Evolutionary conservation across 1,139 yeast genomes (phyloP).

Genomic region (Debaryomycetaceae sp.): DNA sequence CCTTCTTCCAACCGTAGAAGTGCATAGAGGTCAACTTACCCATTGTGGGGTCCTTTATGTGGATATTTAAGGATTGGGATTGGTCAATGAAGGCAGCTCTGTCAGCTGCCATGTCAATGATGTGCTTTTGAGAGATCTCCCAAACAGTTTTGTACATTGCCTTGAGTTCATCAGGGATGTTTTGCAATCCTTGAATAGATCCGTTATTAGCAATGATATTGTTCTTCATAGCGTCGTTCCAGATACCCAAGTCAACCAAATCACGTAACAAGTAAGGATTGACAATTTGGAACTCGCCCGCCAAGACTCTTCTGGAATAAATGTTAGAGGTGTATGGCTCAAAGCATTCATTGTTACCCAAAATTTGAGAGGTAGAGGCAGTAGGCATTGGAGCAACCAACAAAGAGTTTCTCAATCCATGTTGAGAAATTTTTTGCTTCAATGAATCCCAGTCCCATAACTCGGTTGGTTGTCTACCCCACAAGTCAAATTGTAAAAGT

Average conservation of each 20-base stretch:
- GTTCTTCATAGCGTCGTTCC: constrained; percentile 81
- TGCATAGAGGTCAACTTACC: constrained; percentile 97
- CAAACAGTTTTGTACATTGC: constrained; percentile 89
- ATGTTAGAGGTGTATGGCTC: constrained; percentile 83
- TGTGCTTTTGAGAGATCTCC: constrained; percentile 87
- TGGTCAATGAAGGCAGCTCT: constrained; percentile 93
- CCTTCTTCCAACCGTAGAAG: constrained; percentile 96
- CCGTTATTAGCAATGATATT: constrained; percentile 78
- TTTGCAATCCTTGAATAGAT: constrained; percentile 74
- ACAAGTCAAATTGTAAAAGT: constrained; percentile 51
- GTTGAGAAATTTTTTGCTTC: constrained; percentile 39
- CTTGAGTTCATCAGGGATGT: constrained; percentile 75
- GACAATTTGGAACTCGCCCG: constrained; percentile 88
- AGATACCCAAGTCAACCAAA: constrained; percentile 75
- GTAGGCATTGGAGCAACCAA: constrained; percentile 67
- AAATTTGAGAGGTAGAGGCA: constrained; percentile 60
- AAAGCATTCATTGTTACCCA: constrained; percentile 60
- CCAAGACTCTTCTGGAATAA: constrained; percentile 78
- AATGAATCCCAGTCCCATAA: constrained; percentile 57
- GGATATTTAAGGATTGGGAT: constrained; percentile 87
- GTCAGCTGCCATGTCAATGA: constrained; percentile 95
- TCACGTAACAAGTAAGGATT: constrained; percentile 81
- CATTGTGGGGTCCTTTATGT: constrained; percentile 82
- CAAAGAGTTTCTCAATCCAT: constrained; percentile 57
- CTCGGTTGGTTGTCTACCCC: constrained; percentile 57